Conservation (phyloP, 164 flowering plant species). For the Berberis thunbergii region DNA sequence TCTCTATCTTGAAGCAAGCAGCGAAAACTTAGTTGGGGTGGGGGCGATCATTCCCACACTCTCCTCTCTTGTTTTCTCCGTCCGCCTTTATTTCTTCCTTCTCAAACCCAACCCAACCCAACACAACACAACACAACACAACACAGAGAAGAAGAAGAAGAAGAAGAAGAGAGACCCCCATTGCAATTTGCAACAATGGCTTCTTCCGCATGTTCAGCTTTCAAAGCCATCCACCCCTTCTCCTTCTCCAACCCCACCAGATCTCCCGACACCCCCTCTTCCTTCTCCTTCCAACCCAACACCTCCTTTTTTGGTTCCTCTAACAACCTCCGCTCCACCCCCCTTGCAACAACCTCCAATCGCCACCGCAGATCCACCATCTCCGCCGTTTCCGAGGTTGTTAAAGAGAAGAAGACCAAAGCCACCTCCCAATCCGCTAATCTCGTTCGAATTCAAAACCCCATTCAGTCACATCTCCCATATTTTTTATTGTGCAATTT, state of each 20-base stretch:
- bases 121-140: neutral
- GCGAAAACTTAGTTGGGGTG: neutral
- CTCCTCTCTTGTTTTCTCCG: slow-evolving; percentile 25
- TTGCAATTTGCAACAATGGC: slow-evolving; percentile 11
- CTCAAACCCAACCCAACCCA: no score
- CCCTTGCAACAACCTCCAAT: slow-evolving; percentile 3
- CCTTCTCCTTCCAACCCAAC: slow-evolving; percentile 19
- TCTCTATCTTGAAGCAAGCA: neutral
- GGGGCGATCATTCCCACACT: slow-evolving; percentile 20
- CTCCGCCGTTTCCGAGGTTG: slow-evolving; percentile 53
- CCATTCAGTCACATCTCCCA: neutral
- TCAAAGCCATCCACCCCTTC: slow-evolving; percentile 21
- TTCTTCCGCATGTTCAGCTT: slow-evolving; percentile 23
- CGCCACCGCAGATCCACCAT: slow-evolving; percentile 26
- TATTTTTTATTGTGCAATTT: neutral
- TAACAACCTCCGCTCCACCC: slow-evolving; percentile 17
- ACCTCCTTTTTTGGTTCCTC: slow-evolving; percentile 33
- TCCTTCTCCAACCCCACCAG: slow-evolving; percentile 19
- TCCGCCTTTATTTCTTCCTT: slow-evolving; percentile 9
- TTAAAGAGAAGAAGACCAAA: slow-evolving; percentile 55
- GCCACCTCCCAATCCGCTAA: slow-evolving; percentile 25
- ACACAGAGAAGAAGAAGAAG: neutral
- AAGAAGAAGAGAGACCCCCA: neutral
- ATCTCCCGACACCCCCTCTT: slow-evolving; percentile 23
- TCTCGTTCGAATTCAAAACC: slow-evolving; percentile 24